These are phyloP conservation scores for Mallotus nudiflorus DNA, from an alignment of 345 rosid genomes.

Conservation along the genomic window DNA sequence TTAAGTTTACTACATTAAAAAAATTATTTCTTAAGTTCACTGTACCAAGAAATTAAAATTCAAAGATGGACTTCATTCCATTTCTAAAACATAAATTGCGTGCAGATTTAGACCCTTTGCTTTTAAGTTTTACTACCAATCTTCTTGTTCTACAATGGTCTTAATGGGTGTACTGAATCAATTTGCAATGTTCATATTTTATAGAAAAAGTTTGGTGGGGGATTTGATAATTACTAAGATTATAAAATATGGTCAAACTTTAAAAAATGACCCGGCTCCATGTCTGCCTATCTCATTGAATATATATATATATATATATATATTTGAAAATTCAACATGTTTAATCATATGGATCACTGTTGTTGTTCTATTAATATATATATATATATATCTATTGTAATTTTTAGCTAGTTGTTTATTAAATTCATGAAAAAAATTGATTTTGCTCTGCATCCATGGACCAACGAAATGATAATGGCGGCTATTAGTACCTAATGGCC, in stretches of 20 bases:
- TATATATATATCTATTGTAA: neutral
- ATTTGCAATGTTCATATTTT: too few relatives aligned
- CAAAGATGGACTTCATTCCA: neutral
- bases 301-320: too few relatives aligned
- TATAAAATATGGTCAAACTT: neutral
- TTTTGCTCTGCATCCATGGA: neutral
- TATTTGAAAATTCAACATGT: neutral
- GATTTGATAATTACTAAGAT: neutral
- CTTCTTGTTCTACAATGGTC: neutral
- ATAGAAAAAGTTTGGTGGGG: slow-evolving; percentile 1
- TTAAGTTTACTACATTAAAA: too few relatives aligned
- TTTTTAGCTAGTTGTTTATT: too few relatives aligned
- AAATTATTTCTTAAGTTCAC: neutral
- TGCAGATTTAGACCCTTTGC: neutral
- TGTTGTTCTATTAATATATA: neutral
- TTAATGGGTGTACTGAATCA: neutral
- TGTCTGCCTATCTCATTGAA: neutral
- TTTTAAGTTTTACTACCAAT: neutral
- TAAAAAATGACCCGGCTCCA: neutral
- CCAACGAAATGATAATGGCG: neutral
- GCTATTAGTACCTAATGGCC: neutral
- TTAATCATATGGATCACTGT: slow-evolving; percentile 7
- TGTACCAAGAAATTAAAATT: neutral
- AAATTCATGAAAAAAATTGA: too few relatives aligned
- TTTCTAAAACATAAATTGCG: slow-evolving; percentile 1